These are phyloP conservation scores for Pharnaceum exiguum DNA, from an alignment of 148 eudicot species.

Conservation along the genomic window DNA sequence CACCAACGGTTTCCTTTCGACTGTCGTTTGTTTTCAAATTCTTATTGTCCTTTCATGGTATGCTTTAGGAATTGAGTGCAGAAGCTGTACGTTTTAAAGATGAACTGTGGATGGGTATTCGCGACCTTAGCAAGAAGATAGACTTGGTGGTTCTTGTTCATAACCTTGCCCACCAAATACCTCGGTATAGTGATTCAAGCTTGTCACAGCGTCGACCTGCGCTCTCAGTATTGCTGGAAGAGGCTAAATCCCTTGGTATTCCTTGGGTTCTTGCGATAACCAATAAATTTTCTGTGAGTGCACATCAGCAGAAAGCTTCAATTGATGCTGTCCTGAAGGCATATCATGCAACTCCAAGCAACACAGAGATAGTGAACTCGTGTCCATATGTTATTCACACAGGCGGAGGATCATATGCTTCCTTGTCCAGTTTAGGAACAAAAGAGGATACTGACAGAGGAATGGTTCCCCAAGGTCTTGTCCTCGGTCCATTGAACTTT, in stretches of 20 bases:
- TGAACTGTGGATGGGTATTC: constrained; percentile 92
- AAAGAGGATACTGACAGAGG: constrained; percentile 35
- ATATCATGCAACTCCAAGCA: constrained; percentile 80
- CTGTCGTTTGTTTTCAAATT: background rate
- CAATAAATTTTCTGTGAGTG: constrained; percentile 86
- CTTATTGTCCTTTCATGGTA: constrained; percentile 1
- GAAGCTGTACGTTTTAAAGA: constrained; percentile 83
- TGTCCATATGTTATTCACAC: constrained; percentile 81
- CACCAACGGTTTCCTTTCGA: background rate
- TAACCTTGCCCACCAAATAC: constrained; percentile 84
- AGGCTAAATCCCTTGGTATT: constrained; percentile 91
- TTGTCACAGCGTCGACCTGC: constrained; percentile 54
- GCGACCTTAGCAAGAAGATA: constrained; percentile 75
- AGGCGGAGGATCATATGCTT: constrained; percentile 43
- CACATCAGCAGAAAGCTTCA: constrained; percentile 81
- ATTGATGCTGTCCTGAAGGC: constrained; percentile 70
- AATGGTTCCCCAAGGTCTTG: constrained; percentile 42
- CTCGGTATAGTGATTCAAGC: constrained; percentile 53
- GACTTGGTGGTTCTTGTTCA: constrained; percentile 93
- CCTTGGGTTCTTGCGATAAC: constrained; percentile 98
- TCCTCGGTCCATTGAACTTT: constrained; percentile 56
- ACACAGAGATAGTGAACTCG: constrained; percentile 71
- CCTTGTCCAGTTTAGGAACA: constrained; percentile 38
- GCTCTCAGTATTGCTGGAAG: constrained; percentile 66
- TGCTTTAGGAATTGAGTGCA: constrained; percentile 65